Evolutionary conservation across 2,329 filamentous ascomycete species (phyloP), one percentile per base, ranked within the genome.

Genomic region (Colletotrichum liaoningense): DNA sequence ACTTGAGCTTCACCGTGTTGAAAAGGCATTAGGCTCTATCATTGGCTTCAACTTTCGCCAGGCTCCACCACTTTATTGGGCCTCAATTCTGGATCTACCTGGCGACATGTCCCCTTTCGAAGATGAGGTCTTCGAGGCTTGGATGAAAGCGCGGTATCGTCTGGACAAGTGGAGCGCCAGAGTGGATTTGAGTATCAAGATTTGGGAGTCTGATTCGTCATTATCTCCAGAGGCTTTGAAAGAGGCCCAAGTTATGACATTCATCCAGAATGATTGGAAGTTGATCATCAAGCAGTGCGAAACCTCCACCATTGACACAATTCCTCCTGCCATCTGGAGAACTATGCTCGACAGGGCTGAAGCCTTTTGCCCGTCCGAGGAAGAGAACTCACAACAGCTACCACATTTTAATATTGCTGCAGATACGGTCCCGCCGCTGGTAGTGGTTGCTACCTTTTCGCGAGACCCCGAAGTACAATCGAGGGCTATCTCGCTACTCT

Each of bases 401-500:
- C 60, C 67, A 9, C 22, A 54, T 5, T 70, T 70, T 1, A 35
- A 8, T 56, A 26, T 28, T 62, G 72, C 49, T 58, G 76, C 14
- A 19, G 38, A 12, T 35, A 70, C 54, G 54, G 65, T 65, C 16
- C 67, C 67, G 5, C 67, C 60, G 12, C 28, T 59, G 22, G 55
- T 58, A n/a, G 57, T 70, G 1, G 58, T 70, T 26, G 62, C 62
- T 0, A 54, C 1, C 2, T 58, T 54, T 24, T 35, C 35, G 12
- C 38, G 19, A 2, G 67, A 66, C 11, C 16, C 35, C 0, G 67
- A 59, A 8, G 12, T 70, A 28, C 1, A 64, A 63, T 5, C 55
- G 64, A 2, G 26, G 38, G 0, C 75, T 72, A 3, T 79, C 1
- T n/a, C 69, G 6, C 7, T 79, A 0, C 14, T 79, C 19, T 63